These are phyloP conservation scores for Paramyrothecium sp. DNA, from an alignment of 2,329 filamentous ascomycete genomes.

Conservation along the genomic window DNA sequence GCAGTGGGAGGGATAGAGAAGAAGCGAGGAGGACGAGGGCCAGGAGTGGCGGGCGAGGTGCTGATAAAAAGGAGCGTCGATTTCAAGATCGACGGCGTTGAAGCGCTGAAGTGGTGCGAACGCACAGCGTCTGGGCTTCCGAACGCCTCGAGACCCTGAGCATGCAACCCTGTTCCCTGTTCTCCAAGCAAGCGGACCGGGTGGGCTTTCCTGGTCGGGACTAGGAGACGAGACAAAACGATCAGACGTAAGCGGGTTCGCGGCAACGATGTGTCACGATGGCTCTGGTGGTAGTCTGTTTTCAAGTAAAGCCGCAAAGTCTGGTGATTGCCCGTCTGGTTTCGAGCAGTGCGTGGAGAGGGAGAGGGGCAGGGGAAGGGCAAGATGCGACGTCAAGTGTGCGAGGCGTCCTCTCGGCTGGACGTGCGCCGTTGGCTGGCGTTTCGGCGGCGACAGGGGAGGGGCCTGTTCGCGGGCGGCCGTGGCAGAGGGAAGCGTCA, in stretches of 20 bases:
- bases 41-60: constrained; percentile 5
- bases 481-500: not conserved
- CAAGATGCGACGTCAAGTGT: constrained; percentile 21
- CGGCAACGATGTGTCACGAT: constrained; percentile 8
- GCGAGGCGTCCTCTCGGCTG: constrained; percentile 21
- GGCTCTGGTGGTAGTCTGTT: not conserved
- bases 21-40: constrained; percentile 1
- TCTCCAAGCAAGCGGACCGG: not conserved
- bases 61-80: constrained; percentile 5
- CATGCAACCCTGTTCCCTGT: not conserved
- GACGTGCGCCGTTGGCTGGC: constrained; percentile 2
- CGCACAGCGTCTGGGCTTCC: not conserved
- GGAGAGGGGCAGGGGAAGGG: constrained; percentile 11
- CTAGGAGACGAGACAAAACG: constrained; percentile 12
- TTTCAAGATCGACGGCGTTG: not conserved
- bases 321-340: not conserved
- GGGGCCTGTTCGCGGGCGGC: not conserved
- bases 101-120: not conserved
- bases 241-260: constrained; percentile 22
- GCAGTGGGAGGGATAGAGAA: constrained; percentile 7
- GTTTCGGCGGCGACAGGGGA: constrained; percentile 1
- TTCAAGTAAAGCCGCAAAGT: not conserved
- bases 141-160: not conserved
- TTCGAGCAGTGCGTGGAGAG: not conserved
- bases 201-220: constrained; percentile 11